phyloP scores from a whole-genome alignment of 192 early-diverging fungal species.

The Phycomyces blakesleeanus region DNA sequence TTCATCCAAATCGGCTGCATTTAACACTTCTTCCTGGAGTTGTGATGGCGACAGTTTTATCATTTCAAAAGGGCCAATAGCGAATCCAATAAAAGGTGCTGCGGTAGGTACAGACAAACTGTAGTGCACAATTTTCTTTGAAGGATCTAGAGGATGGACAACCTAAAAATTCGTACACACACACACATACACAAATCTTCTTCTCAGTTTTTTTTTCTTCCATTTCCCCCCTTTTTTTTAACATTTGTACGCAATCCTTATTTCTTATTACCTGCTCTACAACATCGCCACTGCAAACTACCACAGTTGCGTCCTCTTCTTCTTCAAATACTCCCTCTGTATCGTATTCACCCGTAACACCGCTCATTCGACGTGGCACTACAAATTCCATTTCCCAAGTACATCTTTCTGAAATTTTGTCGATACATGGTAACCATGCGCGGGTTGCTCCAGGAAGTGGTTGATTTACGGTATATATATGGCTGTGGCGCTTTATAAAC shows the following conservation, averaged over 20 bases:
- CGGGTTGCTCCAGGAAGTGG: conserved; percentile 65
- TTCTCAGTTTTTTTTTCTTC: not conserved
- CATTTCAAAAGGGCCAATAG: conserved; percentile 59
- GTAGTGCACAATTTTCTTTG: conserved; percentile 66
- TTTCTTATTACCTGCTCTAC: conserved; percentile 43
- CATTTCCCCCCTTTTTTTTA: too few species aligned
- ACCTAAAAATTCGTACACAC: conserved; percentile 31
- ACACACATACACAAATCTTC: too few species aligned
- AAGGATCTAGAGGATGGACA: conserved; percentile 53
- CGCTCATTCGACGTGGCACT: conserved; percentile 50
- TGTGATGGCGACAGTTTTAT: conserved; percentile 37
- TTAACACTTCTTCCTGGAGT: conserved; percentile 31
- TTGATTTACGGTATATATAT: conserved; percentile 66
- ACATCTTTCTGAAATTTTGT: conserved; percentile 56
- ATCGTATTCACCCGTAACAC: conserved; percentile 25
- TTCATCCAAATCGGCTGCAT: conserved; percentile 27
- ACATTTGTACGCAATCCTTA: too few species aligned
- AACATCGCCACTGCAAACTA: conserved; percentile 68
- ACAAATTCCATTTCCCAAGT: conserved; percentile 82
- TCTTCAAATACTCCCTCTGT: conserved; percentile 38
- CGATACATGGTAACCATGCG: conserved; percentile 78
- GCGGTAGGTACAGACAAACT: conserved; percentile 61
- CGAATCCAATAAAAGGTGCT: conserved; percentile 72
- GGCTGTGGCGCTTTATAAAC: conserved; percentile 36
- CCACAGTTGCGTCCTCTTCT: conserved; percentile 47